Evolutionary conservation across 768 basidiomycete species (phyloP).

Genomic region (Phanerodontia chrysosporium): DNA sequence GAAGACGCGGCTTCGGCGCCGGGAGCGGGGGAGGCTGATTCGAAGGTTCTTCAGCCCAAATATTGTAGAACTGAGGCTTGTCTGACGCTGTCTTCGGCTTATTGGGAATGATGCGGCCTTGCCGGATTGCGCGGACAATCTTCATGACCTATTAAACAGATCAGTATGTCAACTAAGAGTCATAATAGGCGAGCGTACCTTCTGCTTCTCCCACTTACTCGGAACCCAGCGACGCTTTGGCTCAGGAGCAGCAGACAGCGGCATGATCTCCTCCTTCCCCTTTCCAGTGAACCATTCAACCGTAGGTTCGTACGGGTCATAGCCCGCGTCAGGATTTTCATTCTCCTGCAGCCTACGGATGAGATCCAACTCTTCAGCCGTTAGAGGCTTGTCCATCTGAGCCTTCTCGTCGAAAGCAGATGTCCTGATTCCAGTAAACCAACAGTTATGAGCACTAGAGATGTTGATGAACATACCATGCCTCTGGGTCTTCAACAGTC

Average conservation of each 20-base stretch:
- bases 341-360: constrained; percentile 85
- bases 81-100: constrained; percentile 73
- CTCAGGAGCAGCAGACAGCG: constrained; percentile 84
- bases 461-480: constrained; percentile 57
- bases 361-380: constrained; percentile 89
- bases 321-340: constrained; percentile 87
- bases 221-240: constrained; percentile 96
- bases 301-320: constrained; percentile 91
- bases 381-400: constrained; percentile 82
- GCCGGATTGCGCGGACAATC: constrained; percentile 96
- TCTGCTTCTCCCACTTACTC: constrained; percentile 99
- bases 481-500: constrained; percentile 85
- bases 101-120: constrained; percentile 88
- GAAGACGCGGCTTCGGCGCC: constrained; percentile 86
- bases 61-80: constrained; percentile 71
- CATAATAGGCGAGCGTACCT: constrained; percentile 45
- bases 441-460: neutral
- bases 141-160: constrained; percentile 78
- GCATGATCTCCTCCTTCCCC: constrained; percentile 93
- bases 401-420: constrained; percentile 87
- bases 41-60: constrained; percentile 81
- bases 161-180: neutral
- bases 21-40: constrained; percentile 82
- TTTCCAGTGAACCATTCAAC: constrained; percentile 97
- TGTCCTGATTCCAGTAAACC: constrained; percentile 50